Base-by-base conservation (phyloP, 768 basidiomycete genomes). In the Kwoniella pini region DNA sequence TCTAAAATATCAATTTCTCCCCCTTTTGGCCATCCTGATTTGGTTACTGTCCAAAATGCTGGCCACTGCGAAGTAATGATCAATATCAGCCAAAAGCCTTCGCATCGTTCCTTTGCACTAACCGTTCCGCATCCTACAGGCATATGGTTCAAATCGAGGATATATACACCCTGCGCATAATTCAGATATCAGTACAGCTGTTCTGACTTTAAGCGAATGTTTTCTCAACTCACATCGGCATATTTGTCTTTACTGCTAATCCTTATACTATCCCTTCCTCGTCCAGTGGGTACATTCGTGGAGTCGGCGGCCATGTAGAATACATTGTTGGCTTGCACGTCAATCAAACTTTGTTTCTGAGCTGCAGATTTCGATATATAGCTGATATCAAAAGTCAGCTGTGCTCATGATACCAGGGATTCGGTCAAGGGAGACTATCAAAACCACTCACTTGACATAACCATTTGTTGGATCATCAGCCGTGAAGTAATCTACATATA, bases 61-160 rank as follows among this genome's bases (percentile, higher is more conserved):
- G 77, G 77, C 77, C 77, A 78, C 71, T 77, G 44, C 33, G 15
- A n/a, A n/a, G n/a, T n/a, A n/a, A n/a, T n/a, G n/a, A n/a, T n/a
- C n/a, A n/a, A n/a, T n/a, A n/a, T n/a, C n/a, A n/a, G n/a, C n/a
- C n/a, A n/a, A n/a, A n/a, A n/a, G n/a, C n/a, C n/a, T n/a, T n/a
- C n/a, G n/a, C n/a, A n/a, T n/a, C n/a, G n/a, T n/a, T n/a, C n/a
- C n/a, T 15, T 36, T 15, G 33, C 7, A 72, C 72, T 57, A 30
- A 77, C 76, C 0, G 75, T 75, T 2, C 77, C 77, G 54, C 77
- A 78, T 31, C 77, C 77, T 0, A 76, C 75, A 4, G 77, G 77
- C 70, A 78, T 74, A 53, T 78, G 75, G 38, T 71, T 68, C 15
- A 78, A 36, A 53, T 78, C 77, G 21, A 78, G 60, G 30, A 78